Evolutionary conservation across 179 eudicot genomes (phyloP).

Genomic region (Corrigiola litoralis): DNA sequence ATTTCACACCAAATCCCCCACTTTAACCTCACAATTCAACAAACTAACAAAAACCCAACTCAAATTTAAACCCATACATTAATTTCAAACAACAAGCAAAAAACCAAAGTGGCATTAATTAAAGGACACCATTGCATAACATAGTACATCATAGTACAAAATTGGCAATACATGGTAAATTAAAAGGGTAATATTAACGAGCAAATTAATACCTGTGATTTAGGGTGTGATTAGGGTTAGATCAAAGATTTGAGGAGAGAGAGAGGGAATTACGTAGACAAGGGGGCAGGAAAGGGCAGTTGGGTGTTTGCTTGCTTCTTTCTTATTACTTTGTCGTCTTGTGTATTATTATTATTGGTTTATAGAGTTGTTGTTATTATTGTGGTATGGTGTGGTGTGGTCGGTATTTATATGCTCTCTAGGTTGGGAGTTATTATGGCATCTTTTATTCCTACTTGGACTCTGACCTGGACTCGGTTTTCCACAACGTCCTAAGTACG

Average conservation of each 20-base stretch:
- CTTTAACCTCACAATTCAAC: not conserved
- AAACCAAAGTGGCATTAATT: not conserved
- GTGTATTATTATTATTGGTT: too few species aligned
- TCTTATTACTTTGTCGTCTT: too few species aligned
- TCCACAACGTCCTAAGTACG: too few species aligned
- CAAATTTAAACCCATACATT: not conserved
- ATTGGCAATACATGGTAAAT: not conserved
- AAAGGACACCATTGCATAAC: not conserved
- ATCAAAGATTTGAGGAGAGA: not conserved
- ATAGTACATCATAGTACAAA: not conserved
- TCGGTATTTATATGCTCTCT: too few species aligned
- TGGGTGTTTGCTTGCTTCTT: not conserved
- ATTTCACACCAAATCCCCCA: not conserved
- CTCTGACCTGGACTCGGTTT: too few species aligned
- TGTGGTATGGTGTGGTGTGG: too few species aligned
- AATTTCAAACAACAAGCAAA: not conserved
- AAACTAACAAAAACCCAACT: not conserved
- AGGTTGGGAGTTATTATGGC: too few species aligned
- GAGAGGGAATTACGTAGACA: not conserved
- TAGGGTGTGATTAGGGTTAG: not conserved
- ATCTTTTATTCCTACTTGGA: too few species aligned
- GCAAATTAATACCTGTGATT: not conserved
- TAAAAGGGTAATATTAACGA: not conserved
- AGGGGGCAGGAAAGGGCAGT: slow-evolving; percentile 3
- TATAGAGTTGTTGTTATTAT: too few species aligned